Evolutionary conservation across 305 asterid species (phyloP), one percentile per base, ranked within the genome.

Genomic region (Rubia tinctorum): DNA sequence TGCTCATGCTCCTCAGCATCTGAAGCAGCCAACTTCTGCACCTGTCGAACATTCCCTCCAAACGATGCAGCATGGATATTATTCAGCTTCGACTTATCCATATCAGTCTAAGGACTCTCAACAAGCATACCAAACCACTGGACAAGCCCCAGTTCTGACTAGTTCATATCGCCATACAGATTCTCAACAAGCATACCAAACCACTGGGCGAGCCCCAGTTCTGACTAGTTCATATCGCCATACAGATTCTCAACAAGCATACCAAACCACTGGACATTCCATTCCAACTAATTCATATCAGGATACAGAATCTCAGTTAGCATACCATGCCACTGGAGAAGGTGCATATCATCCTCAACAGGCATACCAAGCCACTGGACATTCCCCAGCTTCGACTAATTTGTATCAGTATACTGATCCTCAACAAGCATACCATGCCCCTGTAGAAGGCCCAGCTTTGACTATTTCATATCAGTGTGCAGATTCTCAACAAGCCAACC

Each of bases 1-100:
- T 65, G 8, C 73, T 34, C 79, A 75, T 18, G 44, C 11, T 63
- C 10, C 42, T 47, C 71, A 72, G 71, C 63, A 53, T 67, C 74
- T 34, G 45, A 12, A 27, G 5, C 43, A 45, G 30, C 34, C 55
- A 42, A 30, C 70, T 66, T 27, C 62, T 68, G 69, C 73, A 56
- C 18, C 71, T 44, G 61, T 58, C 44, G 34, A 68, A 34, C 62
- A 25, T 66, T n/a, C 42, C 45, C 14, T 51, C 45, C 61, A 34
- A 47, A 10, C 56, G 20, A 25, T 56, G 15, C 53, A 72, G 64
- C 53, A 59, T 15, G 60, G 27, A 20, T 17, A 8, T 7, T 6
- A 30, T 42, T 55, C 17, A 18, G 12, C 42, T 61, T 59, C 45
- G 10, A 18, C 69, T 43, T 47, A 20, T 55, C 55, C 64, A 44